Percentiles rank a stretch among this genome's conserved stretches.
phyloP scores from a whole-genome alignment of 148 eudicot species.

The Pharnaceum exiguum region DNA sequence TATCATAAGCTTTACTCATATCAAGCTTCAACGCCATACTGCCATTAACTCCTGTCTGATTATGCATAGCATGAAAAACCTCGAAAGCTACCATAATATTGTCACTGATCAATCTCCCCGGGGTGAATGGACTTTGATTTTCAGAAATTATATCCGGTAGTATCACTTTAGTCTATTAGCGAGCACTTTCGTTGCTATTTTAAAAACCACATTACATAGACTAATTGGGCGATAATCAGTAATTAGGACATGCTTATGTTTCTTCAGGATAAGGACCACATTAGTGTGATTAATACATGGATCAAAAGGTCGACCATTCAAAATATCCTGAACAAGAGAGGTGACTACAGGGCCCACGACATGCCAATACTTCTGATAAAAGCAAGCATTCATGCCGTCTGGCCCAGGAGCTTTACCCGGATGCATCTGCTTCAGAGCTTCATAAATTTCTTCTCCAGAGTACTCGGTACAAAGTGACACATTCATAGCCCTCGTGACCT shows the following conservation, averaged over 20 bases:
- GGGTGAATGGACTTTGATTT: neutral
- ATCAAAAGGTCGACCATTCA: neutral
- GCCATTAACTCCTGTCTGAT: neutral
- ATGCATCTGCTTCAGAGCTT: neutral
- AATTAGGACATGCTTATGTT: too few species aligned
- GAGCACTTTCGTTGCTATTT: neutral
- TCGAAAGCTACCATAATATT: neutral
- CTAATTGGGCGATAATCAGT: neutral
- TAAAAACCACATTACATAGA: neutral
- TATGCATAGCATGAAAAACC: neutral
- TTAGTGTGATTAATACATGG: neutral
- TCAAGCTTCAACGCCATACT: neutral
- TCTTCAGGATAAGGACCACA: neutral
- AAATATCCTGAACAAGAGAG: neutral
- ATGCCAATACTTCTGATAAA: neutral
- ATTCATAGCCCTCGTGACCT: neutral
- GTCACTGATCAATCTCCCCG: neutral
- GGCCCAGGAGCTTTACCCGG: neutral
- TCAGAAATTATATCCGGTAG: neutral
- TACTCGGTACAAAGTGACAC: neutral
- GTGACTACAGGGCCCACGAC: neutral
- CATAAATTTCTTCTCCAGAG: neutral
- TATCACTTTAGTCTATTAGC: neutral
- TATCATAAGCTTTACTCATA: slow-evolving; percentile 1
- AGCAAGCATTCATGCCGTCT: neutral